Conservation (phyloP, 1,284 basidiomycete species). For the Ustilago trichophora region DNA sequence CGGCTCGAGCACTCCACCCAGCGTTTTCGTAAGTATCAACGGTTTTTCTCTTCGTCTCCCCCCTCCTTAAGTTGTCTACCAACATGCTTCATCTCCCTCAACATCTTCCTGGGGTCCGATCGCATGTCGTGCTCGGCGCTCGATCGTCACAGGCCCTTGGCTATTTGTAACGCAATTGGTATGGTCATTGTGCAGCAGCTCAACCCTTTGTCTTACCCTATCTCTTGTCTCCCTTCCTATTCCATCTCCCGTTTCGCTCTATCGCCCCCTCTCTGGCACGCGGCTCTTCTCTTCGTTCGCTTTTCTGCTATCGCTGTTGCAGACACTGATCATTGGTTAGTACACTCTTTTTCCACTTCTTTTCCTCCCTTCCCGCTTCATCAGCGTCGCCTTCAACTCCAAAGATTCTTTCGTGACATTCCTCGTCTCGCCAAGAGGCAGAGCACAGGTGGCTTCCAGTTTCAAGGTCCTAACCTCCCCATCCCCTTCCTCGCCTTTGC, state of each 20-base stretch:
- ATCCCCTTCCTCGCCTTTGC: constrained; percentile 53
- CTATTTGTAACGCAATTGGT: background rate
- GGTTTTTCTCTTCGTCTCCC: too few relatives aligned
- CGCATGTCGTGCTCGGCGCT: background rate
- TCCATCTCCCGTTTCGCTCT: background rate
- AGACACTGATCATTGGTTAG: constrained; percentile 61
- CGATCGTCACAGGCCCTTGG: too few relatives aligned
- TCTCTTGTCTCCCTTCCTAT: background rate
- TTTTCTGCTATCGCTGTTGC: background rate
- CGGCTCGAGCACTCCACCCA: constrained; percentile 47
- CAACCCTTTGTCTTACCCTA: constrained; percentile 7
- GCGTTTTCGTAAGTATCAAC: constrained; percentile 56
- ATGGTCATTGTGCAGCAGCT: constrained; percentile 5
- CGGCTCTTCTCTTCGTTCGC: background rate
- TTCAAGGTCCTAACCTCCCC: constrained; percentile 37
- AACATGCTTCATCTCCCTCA: too few relatives aligned
- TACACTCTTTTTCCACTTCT: constrained; percentile 21
- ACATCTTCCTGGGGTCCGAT: too few relatives aligned
- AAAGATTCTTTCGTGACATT: background rate
- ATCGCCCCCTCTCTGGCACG: background rate
- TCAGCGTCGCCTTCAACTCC: background rate
- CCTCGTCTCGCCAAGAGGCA: constrained; percentile 22
- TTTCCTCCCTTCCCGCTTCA: constrained; percentile 1
- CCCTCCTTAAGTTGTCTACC: too few relatives aligned
- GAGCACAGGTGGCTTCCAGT: constrained; percentile 6